A percentile compares a stretch with the other conserved stretches of the same genome.
phyloP scores from a whole-genome alignment of 495 filamentous ascomycete species.

The Neurospora tetrasperma region DNA sequence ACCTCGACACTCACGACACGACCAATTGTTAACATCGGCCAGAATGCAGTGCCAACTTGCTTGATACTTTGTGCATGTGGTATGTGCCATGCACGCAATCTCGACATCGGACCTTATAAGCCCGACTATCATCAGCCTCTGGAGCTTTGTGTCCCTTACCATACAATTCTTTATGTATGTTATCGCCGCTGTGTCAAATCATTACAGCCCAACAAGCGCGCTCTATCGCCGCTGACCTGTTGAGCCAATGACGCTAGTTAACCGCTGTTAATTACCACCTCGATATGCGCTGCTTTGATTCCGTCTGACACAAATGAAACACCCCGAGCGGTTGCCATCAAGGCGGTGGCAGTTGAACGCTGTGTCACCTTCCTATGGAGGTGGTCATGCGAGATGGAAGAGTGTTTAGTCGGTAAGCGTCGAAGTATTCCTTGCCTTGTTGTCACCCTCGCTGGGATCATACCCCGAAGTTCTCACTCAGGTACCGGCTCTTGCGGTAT shows the following conservation, averaged over 20 bases:
- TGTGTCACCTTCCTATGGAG: background rate
- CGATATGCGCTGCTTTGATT: background rate
- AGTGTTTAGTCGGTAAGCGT: background rate
- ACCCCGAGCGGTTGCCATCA: background rate
- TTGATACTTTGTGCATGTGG: background rate
- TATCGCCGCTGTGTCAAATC: too few relatives aligned
- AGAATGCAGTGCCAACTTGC: too few relatives aligned
- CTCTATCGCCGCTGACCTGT: background rate
- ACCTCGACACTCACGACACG: too few relatives aligned
- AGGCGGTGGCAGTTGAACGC: background rate
- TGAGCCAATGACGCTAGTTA: background rate
- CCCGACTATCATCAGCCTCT: background rate
- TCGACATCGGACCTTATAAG: background rate
- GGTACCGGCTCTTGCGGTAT: background rate
- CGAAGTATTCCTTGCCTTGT: background rate
- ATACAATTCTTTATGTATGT: too few relatives aligned
- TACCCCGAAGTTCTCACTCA: background rate
- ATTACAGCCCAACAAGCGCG: background rate
- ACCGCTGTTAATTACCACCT: background rate
- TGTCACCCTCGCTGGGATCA: too few relatives aligned
- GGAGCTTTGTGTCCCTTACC: background rate
- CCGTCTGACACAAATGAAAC: background rate
- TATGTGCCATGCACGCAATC: background rate
- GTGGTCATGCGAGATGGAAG: background rate
- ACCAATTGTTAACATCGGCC: too few relatives aligned